phyloP scores from a whole-genome alignment of 1,284 basidiomycete genomes.

The Cutaneotrichosporon mucoides region DNA sequence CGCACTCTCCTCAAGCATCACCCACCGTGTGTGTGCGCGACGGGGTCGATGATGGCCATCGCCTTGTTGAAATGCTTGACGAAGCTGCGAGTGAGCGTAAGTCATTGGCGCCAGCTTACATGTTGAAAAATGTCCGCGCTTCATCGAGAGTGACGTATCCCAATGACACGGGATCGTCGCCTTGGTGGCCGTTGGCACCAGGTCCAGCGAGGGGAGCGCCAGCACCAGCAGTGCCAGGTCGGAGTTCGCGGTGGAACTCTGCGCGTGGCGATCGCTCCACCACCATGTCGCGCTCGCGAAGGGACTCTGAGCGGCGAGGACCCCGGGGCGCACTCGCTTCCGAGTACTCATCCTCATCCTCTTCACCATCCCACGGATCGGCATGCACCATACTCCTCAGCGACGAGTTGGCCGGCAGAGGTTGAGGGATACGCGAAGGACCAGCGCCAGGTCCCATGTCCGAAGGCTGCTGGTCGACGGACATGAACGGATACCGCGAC shows the following conservation, averaged over 20 bases:
- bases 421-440: conserved; percentile 1
- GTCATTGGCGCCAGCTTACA: conserved; percentile 18
- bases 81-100: conserved; percentile 19
- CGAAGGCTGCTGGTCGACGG: conserved; percentile 5
- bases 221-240: neutral
- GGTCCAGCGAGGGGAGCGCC: neutral
- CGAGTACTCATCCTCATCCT: conserved; percentile 13
- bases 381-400: conserved; percentile 21
- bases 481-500: conserved; percentile 18
- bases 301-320: neutral
- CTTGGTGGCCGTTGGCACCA: conserved; percentile 1
- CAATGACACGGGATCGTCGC: conserved; percentile 27
- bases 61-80: conserved; percentile 28
- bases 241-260: neutral
- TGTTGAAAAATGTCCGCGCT: conserved; percentile 27
- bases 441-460: neutral
- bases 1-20: neutral
- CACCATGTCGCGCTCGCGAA: neutral
- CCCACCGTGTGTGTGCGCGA: conserved; percentile 25
- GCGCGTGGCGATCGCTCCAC: conserved; percentile 1
- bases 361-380: conserved; percentile 22
- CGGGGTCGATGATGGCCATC: conserved; percentile 29
- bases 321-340: conserved; percentile 5
- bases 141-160: conserved; percentile 30
- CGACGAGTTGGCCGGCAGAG: conserved; percentile 12